phyloP scores from a whole-genome alignment of 1,284 basidiomycete genomes.

The Schizophyllum commune region DNA sequence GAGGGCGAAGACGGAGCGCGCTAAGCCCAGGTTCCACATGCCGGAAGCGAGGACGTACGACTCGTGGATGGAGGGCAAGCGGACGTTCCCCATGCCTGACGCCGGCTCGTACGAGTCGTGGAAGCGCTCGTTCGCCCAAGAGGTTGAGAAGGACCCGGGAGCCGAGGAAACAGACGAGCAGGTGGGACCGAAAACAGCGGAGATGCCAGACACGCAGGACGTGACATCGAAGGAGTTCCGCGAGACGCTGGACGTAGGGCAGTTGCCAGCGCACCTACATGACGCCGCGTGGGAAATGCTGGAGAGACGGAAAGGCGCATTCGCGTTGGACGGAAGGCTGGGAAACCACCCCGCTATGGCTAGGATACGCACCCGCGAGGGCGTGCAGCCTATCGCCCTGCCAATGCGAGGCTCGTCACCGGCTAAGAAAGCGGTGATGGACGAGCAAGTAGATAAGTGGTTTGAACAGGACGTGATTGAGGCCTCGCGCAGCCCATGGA shows the following conservation, averaged over 20 bases:
- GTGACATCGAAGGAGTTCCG: no score
- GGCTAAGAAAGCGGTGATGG: conserved; percentile 22
- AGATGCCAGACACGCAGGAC: conserved; percentile 5
- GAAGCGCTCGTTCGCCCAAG: not conserved
- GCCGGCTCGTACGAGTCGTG: not conserved
- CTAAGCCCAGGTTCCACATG: no score
- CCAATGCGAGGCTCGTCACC: conserved; percentile 18
- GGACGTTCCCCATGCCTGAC: not conserved
- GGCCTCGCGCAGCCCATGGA: not conserved
- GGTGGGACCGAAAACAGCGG: conserved; percentile 13
- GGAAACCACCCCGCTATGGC: not conserved
- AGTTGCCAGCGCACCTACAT: conserved; percentile 7
- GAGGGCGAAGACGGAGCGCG: not conserved
- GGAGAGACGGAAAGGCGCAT: not conserved
- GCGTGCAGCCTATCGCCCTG: conserved; percentile 13
- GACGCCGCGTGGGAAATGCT: conserved; percentile 8
- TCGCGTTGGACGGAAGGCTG: not conserved
- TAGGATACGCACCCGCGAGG: conserved; percentile 4
- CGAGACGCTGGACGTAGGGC: conserved; percentile 6
- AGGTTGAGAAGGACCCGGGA: not conserved
- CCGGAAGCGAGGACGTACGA: not conserved
- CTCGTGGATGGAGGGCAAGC: not conserved
- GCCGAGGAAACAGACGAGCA: not conserved
- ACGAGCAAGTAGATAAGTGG: conserved; percentile 3
- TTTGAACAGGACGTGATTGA: not conserved